Evolutionary conservation across 495 filamentous ascomycete genomes (phyloP), one percentile per base, ranked within the genome.

Genomic region (Penicillium samsonianum): DNA sequence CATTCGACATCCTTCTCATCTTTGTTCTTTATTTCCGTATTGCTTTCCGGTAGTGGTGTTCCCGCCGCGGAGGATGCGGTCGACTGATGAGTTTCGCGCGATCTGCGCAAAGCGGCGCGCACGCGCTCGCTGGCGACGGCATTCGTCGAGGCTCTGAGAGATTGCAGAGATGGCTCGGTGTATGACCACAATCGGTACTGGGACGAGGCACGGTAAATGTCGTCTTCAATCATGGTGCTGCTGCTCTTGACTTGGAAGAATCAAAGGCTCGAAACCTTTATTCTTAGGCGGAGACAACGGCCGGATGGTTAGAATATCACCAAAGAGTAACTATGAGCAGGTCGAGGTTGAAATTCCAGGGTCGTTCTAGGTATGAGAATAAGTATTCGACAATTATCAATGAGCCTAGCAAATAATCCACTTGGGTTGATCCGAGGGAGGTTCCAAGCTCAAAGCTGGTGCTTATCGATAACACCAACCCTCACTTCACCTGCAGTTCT

Each of bases 171-270:
- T 9, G 84, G 70, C 9, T 87, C 84, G 0, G 92, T 90, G 73
- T 91, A 98, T n/a, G 92, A 96, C 92, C 95, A 98, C 38, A 91
- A 75, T 38, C 88, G 84, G 69, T 84, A 96, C 72, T 98, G 94
- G 42, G 90, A 93, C 0, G 92, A 94, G 19, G 87, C 78, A n/a
- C 89, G 89, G 76, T 98, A 98, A 47, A 92, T 79, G 58, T 89
- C 88, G 70, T 98, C 94, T 80, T 98, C 94, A 56, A 80, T 84
- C 80, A 89, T 81, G 56, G 53, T 73, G 66, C 42, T 30, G 49
- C 35, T 23, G 42, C 26, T 47, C 10, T 46, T 38, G 16, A 7
- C 5, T 38, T 44, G 7, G 12, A 53, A 22, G 22, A 14, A 12
- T 17, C 20, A 38, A 38, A 31, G 25, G 50, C 50, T 38, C 8